Evolutionary conservation across 2,329 filamentous ascomycete species (phyloP).

Genomic region (Coniochaeta ligniaria): DNA sequence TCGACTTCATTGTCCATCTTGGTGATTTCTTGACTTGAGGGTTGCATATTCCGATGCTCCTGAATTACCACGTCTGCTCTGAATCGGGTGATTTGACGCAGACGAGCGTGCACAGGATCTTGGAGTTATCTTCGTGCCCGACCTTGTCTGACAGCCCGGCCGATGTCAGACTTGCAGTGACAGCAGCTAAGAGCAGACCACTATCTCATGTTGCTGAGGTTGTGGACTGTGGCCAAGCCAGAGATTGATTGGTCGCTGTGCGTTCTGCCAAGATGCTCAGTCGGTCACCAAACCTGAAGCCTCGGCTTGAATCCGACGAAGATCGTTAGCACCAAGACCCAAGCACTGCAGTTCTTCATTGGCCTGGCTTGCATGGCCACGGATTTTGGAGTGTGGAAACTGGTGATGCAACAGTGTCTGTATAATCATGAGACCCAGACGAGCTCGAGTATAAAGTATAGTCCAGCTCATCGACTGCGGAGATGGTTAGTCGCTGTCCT

Average conservation of each 20-base stretch:
- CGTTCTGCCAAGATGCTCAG: not conserved
- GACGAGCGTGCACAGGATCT: not conserved
- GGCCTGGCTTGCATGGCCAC: not conserved
- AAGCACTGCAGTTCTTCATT: not conserved
- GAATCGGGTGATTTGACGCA: not conserved
- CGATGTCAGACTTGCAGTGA: not conserved
- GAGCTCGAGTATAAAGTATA: not conserved
- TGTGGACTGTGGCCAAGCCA: not conserved
- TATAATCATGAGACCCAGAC: not conserved
- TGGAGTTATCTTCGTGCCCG: not conserved
- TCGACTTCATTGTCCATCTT: not conserved
- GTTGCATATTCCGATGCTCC: not conserved
- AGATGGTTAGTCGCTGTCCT: not conserved
- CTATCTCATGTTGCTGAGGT: not conserved
- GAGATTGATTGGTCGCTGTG: not conserved
- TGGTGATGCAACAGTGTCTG: not conserved
- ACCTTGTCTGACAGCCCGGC: not conserved
- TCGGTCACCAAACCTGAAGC: not conserved
- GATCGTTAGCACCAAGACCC: not conserved
- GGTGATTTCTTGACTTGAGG: not conserved
- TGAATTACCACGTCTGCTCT: not conserved
- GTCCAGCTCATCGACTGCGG: not conserved
- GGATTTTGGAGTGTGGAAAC: not conserved
- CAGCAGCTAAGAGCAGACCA: not conserved
- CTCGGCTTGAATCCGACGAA: not conserved